Conservation (phyloP, 148 eudicot species). For the Amaranthus hypochondriacus region DNA sequence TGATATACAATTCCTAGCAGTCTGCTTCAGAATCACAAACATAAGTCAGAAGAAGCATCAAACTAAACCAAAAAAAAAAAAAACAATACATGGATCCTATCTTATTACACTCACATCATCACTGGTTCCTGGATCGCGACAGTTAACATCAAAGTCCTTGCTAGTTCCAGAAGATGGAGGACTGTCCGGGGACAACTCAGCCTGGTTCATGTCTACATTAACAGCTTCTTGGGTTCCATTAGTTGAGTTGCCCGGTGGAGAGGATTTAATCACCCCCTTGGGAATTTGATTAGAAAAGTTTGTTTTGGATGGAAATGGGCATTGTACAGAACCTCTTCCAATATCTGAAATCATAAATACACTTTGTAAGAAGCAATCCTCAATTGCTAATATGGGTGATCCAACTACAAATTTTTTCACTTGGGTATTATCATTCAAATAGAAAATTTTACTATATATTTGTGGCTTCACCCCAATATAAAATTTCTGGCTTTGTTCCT, state of each 20-base stretch:
- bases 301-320: slow-evolving; percentile 15
- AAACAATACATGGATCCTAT: not conserved
- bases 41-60: not conserved
- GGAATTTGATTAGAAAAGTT: slow-evolving; percentile 10
- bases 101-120: slow-evolving; percentile 33
- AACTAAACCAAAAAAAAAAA: not conserved
- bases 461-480: too few relatives aligned
- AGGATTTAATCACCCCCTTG: slow-evolving; percentile 25
- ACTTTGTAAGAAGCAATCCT: not conserved
- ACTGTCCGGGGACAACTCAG: slow-evolving; percentile 45
- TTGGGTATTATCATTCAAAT: too few relatives aligned
- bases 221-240: slow-evolving; percentile 26
- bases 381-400: too few relatives aligned
- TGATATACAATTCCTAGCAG: slow-evolving; percentile 17
- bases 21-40: slow-evolving; percentile 16
- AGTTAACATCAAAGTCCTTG: slow-evolving; percentile 23
- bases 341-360: slow-evolving; percentile 19
- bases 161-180: slow-evolving; percentile 42
- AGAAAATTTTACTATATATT: too few relatives aligned
- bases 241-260: slow-evolving; percentile 30
- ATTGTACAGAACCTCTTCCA: slow-evolving; percentile 23
- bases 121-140: slow-evolving; percentile 31
- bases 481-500: too few relatives aligned
- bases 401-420: too few relatives aligned
- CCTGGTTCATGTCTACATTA: slow-evolving; percentile 38